phyloP scores from a whole-genome alignment of 2,329 filamentous ascomycete genomes.

The Acarospora socialis region DNA sequence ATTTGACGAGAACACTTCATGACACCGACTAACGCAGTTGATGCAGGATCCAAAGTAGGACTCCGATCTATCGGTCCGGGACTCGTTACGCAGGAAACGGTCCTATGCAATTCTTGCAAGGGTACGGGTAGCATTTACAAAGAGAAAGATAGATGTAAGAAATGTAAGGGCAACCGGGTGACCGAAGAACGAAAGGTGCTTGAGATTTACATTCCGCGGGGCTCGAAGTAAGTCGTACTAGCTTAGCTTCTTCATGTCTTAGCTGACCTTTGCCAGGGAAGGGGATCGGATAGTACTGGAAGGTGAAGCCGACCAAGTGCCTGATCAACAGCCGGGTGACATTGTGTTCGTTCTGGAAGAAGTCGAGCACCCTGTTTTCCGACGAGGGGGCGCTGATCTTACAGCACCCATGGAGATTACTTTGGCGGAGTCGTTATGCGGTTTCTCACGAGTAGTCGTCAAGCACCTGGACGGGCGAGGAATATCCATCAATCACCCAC shows the following conservation, averaged over 20 bases:
- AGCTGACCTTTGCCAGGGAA: constrained; percentile 32
- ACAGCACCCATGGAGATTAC: constrained; percentile 69
- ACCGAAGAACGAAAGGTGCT: constrained; percentile 83
- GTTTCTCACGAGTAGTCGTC: constrained; percentile 80
- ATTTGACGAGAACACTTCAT: neutral
- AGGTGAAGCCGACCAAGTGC: constrained; percentile 86
- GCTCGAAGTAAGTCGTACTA: constrained; percentile 42
- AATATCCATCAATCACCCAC: constrained; percentile 63
- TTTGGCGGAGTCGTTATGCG: constrained; percentile 68
- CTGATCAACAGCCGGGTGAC: constrained; percentile 79
- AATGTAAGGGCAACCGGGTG: constrained; percentile 88
- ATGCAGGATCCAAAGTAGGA: constrained; percentile 54
- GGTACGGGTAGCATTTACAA: constrained; percentile 79
- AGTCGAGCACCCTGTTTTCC: constrained; percentile 66
- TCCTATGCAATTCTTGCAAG: constrained; percentile 68
- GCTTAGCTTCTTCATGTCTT: neutral
- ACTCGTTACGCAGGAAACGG: constrained; percentile 65
- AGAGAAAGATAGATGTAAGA: constrained; percentile 96
- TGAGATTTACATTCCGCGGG: constrained; percentile 89
- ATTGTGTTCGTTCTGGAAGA: constrained; percentile 83
- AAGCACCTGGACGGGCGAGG: constrained; percentile 90
- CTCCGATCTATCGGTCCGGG: constrained; percentile 76
- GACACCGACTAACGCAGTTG: constrained; percentile 7
- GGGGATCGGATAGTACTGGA: constrained; percentile 82
- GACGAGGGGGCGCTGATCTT: constrained; percentile 70